phyloP scores from a whole-genome alignment of 164 flowering plant species.

The Taxillus chinensis region DNA sequence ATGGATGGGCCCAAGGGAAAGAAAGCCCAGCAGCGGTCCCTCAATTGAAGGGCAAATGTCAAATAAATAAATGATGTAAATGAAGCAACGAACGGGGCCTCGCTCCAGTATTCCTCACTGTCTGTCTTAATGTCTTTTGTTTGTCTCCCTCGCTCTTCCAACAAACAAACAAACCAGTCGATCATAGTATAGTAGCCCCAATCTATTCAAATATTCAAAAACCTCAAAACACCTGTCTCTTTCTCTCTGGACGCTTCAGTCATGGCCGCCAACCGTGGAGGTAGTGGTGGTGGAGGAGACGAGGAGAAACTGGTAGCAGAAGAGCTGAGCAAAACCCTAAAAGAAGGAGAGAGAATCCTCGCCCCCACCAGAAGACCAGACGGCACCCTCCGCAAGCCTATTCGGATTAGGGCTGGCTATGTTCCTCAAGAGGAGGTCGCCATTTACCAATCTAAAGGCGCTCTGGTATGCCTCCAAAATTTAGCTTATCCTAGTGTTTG shows the following conservation, averaged over 20 bases:
- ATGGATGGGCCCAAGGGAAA: no score
- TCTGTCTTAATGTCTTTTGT: neutral
- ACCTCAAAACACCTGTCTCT: neutral
- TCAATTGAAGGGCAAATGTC: no score
- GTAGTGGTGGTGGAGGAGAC: neutral
- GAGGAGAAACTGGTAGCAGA: neutral
- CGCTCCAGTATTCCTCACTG: neutral
- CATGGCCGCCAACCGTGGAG: neutral
- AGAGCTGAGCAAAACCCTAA: conserved; percentile 44
- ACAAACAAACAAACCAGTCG: neutral
- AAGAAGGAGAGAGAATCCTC: conserved; percentile 58
- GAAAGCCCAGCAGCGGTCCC: no score
- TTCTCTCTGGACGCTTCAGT: neutral
- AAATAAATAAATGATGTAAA: no score
- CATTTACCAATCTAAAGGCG: conserved; percentile 59
- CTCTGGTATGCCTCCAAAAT: conserved; percentile 30
- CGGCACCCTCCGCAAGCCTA: conserved; percentile 56
- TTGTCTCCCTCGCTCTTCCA: neutral
- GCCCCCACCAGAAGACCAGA: conserved; percentile 66
- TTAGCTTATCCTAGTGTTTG: no score
- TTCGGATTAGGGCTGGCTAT: conserved; percentile 62
- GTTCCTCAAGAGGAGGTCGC: conserved; percentile 73
- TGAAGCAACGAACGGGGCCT: no score
- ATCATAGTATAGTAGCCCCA: neutral
- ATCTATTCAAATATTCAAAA: neutral